Percentiles rank a stretch among this genome's conserved stretches.
phyloP scores from a whole-genome alignment of 441 rosid genomes.

The Croton setiger region DNA sequence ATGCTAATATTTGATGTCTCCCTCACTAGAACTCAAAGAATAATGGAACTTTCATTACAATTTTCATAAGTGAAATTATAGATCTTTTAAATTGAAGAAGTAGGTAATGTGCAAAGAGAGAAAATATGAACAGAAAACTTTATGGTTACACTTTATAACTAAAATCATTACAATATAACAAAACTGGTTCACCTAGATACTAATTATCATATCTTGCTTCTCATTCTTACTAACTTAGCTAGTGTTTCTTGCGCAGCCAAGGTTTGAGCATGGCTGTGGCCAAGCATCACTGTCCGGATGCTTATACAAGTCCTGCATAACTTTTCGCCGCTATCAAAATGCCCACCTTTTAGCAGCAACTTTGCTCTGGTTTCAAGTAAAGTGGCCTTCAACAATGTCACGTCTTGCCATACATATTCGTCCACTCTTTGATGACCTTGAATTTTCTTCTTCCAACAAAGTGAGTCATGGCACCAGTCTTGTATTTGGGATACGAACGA shows the following conservation, averaged over 20 bases:
- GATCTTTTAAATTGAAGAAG: not conserved
- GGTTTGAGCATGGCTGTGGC: constrained; percentile 76
- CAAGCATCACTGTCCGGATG: constrained; percentile 89
- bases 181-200: constrained; percentile 22
- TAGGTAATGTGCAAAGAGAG: not conserved
- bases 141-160: constrained; percentile 20
- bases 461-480: constrained; percentile 77
- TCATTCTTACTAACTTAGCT: constrained; percentile 82
- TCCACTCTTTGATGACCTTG: constrained; percentile 57
- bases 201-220: constrained; percentile 65
- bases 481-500: constrained; percentile 83
- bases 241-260: constrained; percentile 92
- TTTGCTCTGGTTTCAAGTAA: constrained; percentile 86
- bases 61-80: constrained; percentile 1
- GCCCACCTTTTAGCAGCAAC: constrained; percentile 82
- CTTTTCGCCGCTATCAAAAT: constrained; percentile 82
- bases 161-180: constrained; percentile 27
- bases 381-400: constrained; percentile 73
- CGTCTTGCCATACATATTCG: constrained; percentile 92
- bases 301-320: constrained; percentile 87
- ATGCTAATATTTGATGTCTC: not conserved
- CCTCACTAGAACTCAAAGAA: not conserved
- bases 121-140: constrained; percentile 5
- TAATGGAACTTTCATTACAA: not conserved
- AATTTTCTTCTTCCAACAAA: constrained; percentile 77